Evolutionary conservation across 2,329 filamentous ascomycete species (phyloP), one percentile per base, ranked within the genome.

Genomic region (Aspergillus flavus): DNA sequence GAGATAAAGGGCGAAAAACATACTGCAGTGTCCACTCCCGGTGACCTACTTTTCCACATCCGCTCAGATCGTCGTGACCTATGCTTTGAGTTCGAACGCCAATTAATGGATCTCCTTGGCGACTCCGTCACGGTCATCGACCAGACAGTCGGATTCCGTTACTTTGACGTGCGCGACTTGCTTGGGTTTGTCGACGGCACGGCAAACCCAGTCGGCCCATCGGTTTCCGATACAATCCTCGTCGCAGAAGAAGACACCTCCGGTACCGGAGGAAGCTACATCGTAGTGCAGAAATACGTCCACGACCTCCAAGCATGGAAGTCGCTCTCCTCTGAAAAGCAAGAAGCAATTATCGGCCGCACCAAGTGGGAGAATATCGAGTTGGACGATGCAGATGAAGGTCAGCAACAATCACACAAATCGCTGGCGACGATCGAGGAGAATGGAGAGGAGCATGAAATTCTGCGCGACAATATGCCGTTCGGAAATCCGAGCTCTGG

Each of bases 161-260:
- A 87, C 71, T 87, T 87, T 63, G 86, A 88, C 64, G 80, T 83
- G 0, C 83, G 86, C 1, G 85, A 87, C 64, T 79, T 87, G 0
- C 79, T 88, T 0, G 86, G 86, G 0, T 88, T 88, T 58, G 84
- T 88, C 3, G 86, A 88, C 62, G 86, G 86, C 19, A 88, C 85
- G 0, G 86, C 86, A 2, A 88, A 88, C 65, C 86, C 86, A 0
- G 78, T 83, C 0, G 85, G 84, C 0, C 69, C 76, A 0, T 80
- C 75, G 1, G 78, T 86, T 0, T 69, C 75, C 0, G 74, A 75
- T 1, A 74, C 84, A 0, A 78, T 84, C 2, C 71, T 87, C 1
- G 72, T 86, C 11, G 75, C 65, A 21, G 76, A 46, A 73, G 71
- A 82, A 50, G 80, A 83, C 34, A 73, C 82, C n/a, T 59, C 72